Evolutionary conservation across 73 alveolate genomes (phyloP).

Genomic region (Loxodes magnus): DNA sequence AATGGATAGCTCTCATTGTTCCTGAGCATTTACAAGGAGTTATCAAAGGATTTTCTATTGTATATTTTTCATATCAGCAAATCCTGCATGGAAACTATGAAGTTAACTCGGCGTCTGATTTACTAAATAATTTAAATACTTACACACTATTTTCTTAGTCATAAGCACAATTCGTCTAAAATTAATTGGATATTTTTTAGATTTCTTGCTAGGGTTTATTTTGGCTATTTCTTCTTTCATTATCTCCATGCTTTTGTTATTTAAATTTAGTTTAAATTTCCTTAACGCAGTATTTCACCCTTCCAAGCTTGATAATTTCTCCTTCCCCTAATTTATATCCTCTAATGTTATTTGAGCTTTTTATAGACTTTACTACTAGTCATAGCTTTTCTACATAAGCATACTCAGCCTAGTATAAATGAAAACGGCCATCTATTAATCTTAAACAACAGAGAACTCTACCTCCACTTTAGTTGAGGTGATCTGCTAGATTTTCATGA

Average conservation of each 20-base stretch:
- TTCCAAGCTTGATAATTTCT: slow-evolving; percentile 9
- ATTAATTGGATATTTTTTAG: neutral
- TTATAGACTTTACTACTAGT: slow-evolving; percentile 3
- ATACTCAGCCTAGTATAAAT: too few species aligned
- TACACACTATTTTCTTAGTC: neutral
- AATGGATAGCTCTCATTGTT: slow-evolving; percentile 68
- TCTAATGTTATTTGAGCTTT: neutral
- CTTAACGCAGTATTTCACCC: slow-evolving; percentile 3
- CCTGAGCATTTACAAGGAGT: slow-evolving; percentile 88
- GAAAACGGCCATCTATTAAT: too few species aligned
- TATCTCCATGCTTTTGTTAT: too few species aligned
- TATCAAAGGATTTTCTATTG: slow-evolving; percentile 41
- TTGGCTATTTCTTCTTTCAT: neutral
- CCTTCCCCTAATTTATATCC: slow-evolving; percentile 10
- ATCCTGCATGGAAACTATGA: slow-evolving; percentile 46
- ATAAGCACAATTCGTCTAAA: neutral
- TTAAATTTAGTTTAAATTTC: too few species aligned
- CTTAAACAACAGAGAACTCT: too few species aligned
- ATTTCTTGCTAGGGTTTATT: neutral
- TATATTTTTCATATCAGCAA: slow-evolving; percentile 52
- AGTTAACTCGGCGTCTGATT: neutral
- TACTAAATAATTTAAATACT: too few species aligned
- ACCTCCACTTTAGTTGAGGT: too few species aligned
- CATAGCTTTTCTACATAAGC: too few species aligned
- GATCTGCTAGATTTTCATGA: too few species aligned